Base-by-base conservation (phyloP, 805 yeast species). In the Kazachstania kunashirensis region DNA sequence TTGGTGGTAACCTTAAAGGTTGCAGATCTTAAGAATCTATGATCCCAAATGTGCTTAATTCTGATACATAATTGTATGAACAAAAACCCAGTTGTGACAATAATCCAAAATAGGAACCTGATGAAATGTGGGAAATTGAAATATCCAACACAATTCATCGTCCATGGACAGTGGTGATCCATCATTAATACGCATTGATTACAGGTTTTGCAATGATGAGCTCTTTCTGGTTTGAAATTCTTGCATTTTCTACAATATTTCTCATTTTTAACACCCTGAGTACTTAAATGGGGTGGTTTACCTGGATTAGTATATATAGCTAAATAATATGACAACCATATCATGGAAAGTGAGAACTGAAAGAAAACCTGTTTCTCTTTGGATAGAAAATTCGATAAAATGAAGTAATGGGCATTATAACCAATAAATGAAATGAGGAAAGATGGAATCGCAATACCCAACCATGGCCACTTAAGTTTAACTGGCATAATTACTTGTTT, bases 141-240 rank as follows among this genome's bases (percentile, higher is more conserved):
- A 52, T 75, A 76, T 0, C 96, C 96, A 15, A 88, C 89, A 53
- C 96, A 88, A 53, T 84, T 88, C 57, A 75, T 72, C 0, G 95
- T 84, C 96, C 96, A 88, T 0, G 96, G 95, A 41, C 80, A 79
- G 61, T 86, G 96, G 55, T 86, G 96, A 56, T 86, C 96, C 96
- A 86, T 88, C 52, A 74, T 72, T 39, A 86, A 55, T n/a, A 86
- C 79, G 57, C 96, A 86, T 28, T 52, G 55, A 10, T 71, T 66
- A 52, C 94, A 84, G 1, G 74, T 70, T 48, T 79, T 79, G 56
- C 96, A 86, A 61, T 86, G 96, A 53, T 86, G 96, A 4, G 84
- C 52, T 42, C 96, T 61, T 50, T 79, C 89, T 0, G 95, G 95
- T 53, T 86, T 86, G 58, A 70, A 76, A 27, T 56, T 59, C 27